phyloP scores from a whole-genome alignment of 2,329 filamentous ascomycete species.

The Colletotrichum tofieldiae region DNA sequence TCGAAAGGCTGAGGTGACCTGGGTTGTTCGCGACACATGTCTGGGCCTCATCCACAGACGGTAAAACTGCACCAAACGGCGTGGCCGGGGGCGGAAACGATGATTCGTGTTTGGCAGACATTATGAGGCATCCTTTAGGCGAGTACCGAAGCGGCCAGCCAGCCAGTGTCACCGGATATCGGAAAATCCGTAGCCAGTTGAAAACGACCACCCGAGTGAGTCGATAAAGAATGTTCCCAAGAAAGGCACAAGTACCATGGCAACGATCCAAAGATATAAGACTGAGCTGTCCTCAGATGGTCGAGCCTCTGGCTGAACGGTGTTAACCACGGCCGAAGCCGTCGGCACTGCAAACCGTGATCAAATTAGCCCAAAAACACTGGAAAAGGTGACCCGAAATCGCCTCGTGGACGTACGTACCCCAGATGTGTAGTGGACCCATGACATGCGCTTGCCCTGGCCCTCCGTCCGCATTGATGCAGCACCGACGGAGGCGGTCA shows the following conservation, averaged over 20 bases:
- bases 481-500: slow-evolving; percentile 33
- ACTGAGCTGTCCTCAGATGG: neutral
- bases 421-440: neutral
- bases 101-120: too few species aligned
- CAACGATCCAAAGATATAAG: neutral
- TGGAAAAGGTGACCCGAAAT: neutral
- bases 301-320: neutral
- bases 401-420: neutral
- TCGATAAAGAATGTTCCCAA: too few species aligned
- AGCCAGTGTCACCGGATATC: too few species aligned
- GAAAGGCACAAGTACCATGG: neutral
- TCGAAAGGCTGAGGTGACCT: too few species aligned
- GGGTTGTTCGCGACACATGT: too few species aligned
- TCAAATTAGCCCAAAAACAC: neutral
- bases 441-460: neutral
- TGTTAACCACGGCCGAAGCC: neutral
- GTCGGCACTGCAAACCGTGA: neutral
- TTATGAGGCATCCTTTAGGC: too few species aligned
- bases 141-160: too few species aligned
- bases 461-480: slow-evolving; percentile 27
- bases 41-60: too few species aligned
- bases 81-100: too few species aligned
- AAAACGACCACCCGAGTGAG: too few species aligned
- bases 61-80: too few species aligned
- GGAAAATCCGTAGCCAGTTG: too few species aligned